phyloP scores from a whole-genome alignment of 1,284 basidiomycete species.

The Austroboletus niveus region DNA sequence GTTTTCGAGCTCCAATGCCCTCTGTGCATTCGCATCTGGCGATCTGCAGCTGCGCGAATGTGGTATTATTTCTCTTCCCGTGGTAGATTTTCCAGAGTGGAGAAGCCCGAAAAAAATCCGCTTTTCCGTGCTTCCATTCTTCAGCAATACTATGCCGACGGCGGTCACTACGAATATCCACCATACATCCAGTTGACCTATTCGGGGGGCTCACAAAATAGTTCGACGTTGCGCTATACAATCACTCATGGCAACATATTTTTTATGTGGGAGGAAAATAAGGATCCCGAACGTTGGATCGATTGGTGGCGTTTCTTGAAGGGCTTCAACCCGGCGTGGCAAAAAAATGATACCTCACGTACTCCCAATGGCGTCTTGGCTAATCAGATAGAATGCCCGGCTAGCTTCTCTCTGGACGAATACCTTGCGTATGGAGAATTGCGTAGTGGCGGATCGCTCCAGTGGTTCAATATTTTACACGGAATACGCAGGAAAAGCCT shows the following conservation, averaged over 20 bases:
- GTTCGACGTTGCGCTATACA: background rate
- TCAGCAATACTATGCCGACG: background rate
- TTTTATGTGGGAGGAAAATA: background rate
- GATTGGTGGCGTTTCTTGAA: background rate
- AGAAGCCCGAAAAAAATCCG: no score
- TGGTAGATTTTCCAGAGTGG: background rate
- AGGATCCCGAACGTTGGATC: background rate
- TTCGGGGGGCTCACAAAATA: background rate
- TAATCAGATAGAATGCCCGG: slow-evolving; percentile 36
- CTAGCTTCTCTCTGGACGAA: slow-evolving; percentile 16
- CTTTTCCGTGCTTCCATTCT: background rate
- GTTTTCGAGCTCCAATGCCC: slow-evolving; percentile 12
- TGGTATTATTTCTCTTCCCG: no score
- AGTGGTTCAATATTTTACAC: slow-evolving; percentile 48
- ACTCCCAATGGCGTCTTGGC: slow-evolving; percentile 29
- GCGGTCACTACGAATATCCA: no score
- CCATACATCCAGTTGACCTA: no score
- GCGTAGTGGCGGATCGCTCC: slow-evolving; percentile 40
- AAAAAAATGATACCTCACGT: no score
- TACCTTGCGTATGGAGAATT: slow-evolving; percentile 24
- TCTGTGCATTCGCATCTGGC: background rate
- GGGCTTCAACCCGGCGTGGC: no score
- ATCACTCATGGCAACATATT: background rate
- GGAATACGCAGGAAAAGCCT: slow-evolving; percentile 37
- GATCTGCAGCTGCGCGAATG: background rate